Base-by-base conservation (phyloP, 2,329 filamentous ascomycete genomes). In the Hypoxylon sp. region DNA sequence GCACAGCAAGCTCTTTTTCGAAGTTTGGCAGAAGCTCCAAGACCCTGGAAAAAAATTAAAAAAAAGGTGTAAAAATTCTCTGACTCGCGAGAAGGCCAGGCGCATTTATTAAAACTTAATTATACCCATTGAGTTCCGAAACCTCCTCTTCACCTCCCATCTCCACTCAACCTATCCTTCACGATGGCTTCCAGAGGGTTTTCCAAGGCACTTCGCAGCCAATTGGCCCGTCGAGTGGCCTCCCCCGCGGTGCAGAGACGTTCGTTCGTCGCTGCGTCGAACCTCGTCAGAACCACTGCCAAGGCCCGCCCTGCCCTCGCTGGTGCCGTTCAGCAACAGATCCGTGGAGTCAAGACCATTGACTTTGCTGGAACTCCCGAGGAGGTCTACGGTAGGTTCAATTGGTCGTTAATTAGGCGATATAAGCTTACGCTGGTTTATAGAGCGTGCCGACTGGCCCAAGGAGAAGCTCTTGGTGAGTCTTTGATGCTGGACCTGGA, bases 391-490 rank as follows among this genome's bases (percentile, higher is more conserved):
- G 93, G 93, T 96, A 82, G 76, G 87, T 77, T 68, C 40, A 49
- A 42, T 63, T 66, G 38, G 40, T 38, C 42, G 18, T 16, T 24
- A 56, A 55, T 40, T 20, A 36, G 14, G 50, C 26, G n/a, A 44
- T 28, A 42, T 61, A 64, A 22, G 60, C 76, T 80, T 63, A 78
- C 65, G 51, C 72, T 54, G 53, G 52, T 70, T 46, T 75, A 67
- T 76, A 96, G 96, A 99, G 89, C 94, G 96, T 84, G 92, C 88
- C 80, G 96, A 99, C 86, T 99, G 96, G 96, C 96, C 96, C 74
- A 89, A 91, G 81, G 95, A 97, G 87, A 98, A 97, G 91, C 93
- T 99, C 80, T 86, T 96, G 80, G 93, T 96, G 84, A 85, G 90
- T 88, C 77, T 24, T 56, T n/a, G 16, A n/a, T n/a, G 40, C 49